Evolutionary conservation across 1,284 basidiomycete species (phyloP).

Genomic region (Puccinia brachypodii): DNA sequence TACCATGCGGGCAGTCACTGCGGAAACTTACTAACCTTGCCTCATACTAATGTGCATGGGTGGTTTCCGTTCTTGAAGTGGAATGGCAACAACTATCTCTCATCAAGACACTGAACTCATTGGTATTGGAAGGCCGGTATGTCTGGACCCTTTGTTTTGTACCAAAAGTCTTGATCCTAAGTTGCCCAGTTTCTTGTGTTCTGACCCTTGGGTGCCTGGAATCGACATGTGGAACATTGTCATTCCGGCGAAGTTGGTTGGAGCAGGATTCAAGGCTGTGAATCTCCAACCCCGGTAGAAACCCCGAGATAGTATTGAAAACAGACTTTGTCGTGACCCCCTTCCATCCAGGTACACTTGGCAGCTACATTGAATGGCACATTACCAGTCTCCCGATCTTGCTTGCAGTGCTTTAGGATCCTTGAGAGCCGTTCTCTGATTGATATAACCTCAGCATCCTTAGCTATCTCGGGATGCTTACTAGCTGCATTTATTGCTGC

Average conservation of each 20-base stretch:
- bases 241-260: conserved; percentile 19
- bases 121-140: conserved; percentile 30
- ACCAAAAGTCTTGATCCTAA: conserved; percentile 8
- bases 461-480: not conserved
- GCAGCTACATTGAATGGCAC: conserved; percentile 18
- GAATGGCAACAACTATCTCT: conserved; percentile 8
- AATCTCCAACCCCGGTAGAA: not conserved
- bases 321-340: not conserved
- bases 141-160: conserved; percentile 14
- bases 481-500: not conserved
- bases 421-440: not conserved
- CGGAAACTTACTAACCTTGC: not conserved
- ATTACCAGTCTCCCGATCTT: not conserved
- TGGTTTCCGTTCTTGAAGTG: conserved; percentile 12
- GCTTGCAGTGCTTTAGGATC: conserved; percentile 16
- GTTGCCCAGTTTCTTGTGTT: not conserved
- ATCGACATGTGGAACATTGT: conserved; percentile 7
- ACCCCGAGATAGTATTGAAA: not conserved
- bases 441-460: not conserved
- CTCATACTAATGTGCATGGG: conserved; percentile 12
- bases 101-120: conserved; percentile 13
- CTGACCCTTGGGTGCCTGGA: conserved; percentile 1
- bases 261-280: conserved; percentile 23
- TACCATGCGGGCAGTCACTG: not conserved
- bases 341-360: conserved; percentile 13